Conservation (phyloP, 306 rosid genomes). For the Dalbergia oliveri region DNA sequence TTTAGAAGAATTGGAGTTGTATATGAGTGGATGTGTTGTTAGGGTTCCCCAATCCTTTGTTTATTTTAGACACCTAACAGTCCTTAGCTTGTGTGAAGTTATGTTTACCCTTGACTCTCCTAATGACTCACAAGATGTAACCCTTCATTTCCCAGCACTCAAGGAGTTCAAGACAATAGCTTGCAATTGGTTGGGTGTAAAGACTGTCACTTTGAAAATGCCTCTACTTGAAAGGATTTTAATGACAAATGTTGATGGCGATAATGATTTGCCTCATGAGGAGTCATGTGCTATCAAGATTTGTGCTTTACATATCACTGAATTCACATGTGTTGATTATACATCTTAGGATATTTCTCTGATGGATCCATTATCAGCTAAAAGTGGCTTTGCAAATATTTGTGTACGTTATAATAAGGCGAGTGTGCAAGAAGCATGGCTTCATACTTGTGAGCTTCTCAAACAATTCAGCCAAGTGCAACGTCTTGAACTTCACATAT, state of each 20-base stretch:
- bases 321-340: not conserved
- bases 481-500: not conserved
- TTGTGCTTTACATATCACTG: not conserved
- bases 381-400: not conserved
- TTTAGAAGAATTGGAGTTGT: not conserved
- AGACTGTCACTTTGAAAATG: conserved; percentile 12
- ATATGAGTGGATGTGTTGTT: not conserved
- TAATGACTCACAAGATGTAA: not conserved
- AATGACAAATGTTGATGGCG: too few species aligned
- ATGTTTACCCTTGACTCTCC: not conserved
- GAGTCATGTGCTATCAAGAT: not conserved
- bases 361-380: not conserved
- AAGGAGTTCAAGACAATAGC: not conserved
- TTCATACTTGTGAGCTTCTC: not conserved
- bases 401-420: not conserved
- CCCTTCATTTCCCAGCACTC: not conserved
- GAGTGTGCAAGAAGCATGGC: not conserved
- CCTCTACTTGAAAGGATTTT: conserved; percentile 28
- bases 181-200: conserved; percentile 4
- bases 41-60: not conserved
- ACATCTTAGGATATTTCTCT: not conserved
- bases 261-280: too few species aligned
- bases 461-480: conserved; percentile 16
- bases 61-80: not conserved
- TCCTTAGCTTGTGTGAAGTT: not conserved